Conservation (phyloP, 768 basidiomycete species). For the Chalciporus chontae region DNA sequence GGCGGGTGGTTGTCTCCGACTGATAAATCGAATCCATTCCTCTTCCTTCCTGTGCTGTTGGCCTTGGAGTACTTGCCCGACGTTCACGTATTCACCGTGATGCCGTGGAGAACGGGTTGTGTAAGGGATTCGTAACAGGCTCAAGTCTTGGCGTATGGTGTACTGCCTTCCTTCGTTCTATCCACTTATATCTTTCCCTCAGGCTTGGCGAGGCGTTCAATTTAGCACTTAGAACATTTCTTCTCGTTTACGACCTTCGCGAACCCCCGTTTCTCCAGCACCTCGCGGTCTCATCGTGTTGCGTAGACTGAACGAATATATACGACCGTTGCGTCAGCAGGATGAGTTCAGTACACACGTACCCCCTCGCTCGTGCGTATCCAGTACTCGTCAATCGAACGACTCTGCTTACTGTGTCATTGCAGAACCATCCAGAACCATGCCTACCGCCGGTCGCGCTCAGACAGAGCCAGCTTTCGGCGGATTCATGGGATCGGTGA, state of each 20-base stretch:
- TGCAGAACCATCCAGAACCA: conserved; percentile 12
- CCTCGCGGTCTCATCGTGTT: conserved; percentile 5
- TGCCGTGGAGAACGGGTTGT: background rate
- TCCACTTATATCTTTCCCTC: conserved; percentile 4
- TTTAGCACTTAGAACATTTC: background rate
- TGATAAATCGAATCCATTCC: background rate
- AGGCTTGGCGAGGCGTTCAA: background rate
- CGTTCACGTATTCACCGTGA: background rate
- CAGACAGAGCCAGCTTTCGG: conserved; percentile 15
- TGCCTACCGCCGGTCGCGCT: conserved; percentile 11
- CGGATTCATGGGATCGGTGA: conserved; percentile 22
- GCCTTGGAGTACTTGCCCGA: background rate
- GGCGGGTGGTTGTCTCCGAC: too few relatives aligned
- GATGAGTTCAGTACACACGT: conserved; percentile 13
- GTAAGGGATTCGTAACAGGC: background rate
- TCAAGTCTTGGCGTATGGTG: conserved; percentile 9
- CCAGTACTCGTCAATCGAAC: background rate
- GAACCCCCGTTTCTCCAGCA: background rate
- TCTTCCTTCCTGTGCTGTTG: background rate
- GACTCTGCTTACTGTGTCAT: background rate
- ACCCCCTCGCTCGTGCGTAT: conserved; percentile 8
- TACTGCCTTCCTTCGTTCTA: conserved; percentile 3
- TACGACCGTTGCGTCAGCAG: background rate
- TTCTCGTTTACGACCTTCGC: conserved; percentile 2
- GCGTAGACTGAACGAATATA: background rate